Evolutionary conservation across 2,329 filamentous ascomycete genomes (phyloP).

Genomic region (Neurospora crassa): DNA sequence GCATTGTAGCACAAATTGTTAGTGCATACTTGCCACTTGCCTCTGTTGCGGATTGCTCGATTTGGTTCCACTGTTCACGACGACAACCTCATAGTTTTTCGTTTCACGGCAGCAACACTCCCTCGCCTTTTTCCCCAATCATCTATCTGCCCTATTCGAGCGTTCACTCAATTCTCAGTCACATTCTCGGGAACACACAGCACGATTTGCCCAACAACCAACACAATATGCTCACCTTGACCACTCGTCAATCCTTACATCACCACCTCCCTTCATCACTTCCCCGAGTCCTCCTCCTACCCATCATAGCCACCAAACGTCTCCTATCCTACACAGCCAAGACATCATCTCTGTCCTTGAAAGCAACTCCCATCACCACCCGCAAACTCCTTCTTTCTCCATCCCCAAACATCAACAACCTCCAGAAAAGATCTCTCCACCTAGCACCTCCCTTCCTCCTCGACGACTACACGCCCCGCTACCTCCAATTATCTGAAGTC

Average conservation of each 20-base stretch:
- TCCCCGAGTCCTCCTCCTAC: not conserved
- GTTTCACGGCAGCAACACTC: not conserved
- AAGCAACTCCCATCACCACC: not conserved
- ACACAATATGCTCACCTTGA: not conserved
- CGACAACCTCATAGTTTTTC: not conserved
- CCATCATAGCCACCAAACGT: not conserved
- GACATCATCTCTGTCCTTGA: not conserved
- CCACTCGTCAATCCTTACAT: not conserved
- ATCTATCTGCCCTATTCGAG: not conserved
- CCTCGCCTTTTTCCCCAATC: not conserved
- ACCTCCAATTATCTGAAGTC: constrained; percentile 55
- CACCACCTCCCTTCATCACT: not conserved
- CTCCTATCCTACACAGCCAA: not conserved
- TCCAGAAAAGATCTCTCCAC: constrained; percentile 29
- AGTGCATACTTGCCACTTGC: not conserved
- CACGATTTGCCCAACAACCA: not conserved
- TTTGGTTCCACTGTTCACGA: not conserved
- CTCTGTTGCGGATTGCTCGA: not conserved
- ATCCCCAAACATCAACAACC: not conserved
- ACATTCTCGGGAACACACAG: not conserved
- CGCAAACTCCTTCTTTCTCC: not conserved
- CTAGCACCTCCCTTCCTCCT: constrained; percentile 60
- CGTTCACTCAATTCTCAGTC: too few species aligned
- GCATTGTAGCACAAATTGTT: not conserved
- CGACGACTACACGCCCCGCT: constrained; percentile 64